phyloP scores from a whole-genome alignment of 495 filamentous ascomycete genomes.

The Podospora fimiseda region DNA sequence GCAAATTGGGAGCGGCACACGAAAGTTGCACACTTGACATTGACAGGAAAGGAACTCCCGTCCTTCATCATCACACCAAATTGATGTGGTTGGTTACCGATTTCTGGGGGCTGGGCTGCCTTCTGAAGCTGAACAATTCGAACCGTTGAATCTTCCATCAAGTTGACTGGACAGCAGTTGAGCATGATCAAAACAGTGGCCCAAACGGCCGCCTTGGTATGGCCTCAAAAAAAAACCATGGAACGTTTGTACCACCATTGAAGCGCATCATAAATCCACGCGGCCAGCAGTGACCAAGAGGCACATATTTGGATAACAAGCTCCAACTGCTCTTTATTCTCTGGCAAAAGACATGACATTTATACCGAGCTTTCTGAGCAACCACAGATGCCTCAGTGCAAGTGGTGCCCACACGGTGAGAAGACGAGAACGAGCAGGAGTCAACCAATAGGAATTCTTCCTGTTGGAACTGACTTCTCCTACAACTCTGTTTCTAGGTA shows the following conservation, averaged over 20 bases:
- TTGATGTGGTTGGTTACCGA: constrained; percentile 18
- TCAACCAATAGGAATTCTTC: neutral
- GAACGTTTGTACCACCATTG: neutral
- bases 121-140: constrained; percentile 16
- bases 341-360: neutral
- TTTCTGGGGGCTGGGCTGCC: constrained; percentile 5
- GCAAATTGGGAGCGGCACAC: constrained; percentile 14
- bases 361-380: neutral
- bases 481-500: too few relatives aligned
- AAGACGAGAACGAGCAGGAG: too few relatives aligned
- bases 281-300: neutral
- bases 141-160: constrained; percentile 2
- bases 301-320: neutral
- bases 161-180: constrained; percentile 21
- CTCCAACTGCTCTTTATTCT: neutral
- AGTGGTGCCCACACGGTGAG: too few relatives aligned
- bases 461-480: too few relatives aligned
- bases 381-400: too few relatives aligned
- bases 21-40: too few relatives aligned
- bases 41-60: constrained; percentile 1
- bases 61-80: neutral
- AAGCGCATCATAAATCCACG: neutral
- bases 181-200: constrained; percentile 18
- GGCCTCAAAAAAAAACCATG: constrained; percentile 6
- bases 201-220: constrained; percentile 3